Conservation (phyloP, 1,139 yeast genomes). For the Blastobotrys petasosporus region DNA sequence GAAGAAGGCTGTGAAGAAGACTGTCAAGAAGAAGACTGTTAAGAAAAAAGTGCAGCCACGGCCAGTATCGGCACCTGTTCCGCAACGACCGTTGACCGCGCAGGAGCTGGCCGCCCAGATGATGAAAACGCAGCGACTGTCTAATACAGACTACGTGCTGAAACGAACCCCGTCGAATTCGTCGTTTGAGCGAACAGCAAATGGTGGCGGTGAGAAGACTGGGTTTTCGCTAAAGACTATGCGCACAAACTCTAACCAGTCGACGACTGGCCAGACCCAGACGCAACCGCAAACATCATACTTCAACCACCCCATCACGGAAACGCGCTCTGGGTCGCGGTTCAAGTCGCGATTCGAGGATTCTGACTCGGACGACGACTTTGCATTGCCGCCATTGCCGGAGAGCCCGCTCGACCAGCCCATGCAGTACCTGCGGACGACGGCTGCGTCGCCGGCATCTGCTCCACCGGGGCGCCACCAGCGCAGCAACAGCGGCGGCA, state of each 20-base stretch:
- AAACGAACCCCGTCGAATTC: slow-evolving; percentile 18
- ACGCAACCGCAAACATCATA: not conserved
- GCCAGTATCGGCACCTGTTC: not conserved
- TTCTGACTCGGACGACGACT: slow-evolving; percentile 27
- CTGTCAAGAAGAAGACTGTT: not conserved
- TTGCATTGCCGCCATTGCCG: slow-evolving; percentile 11
- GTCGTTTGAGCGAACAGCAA: slow-evolving; percentile 14
- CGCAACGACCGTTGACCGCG: not conserved
- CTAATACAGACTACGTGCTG: not conserved
- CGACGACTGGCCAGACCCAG: not conserved
- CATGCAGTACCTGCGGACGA: slow-evolving; percentile 2
- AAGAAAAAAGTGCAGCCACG: not conserved
- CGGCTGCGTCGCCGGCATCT: slow-evolving; percentile 1
- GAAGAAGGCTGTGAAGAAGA: not conserved
- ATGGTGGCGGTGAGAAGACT: slow-evolving; percentile 1
- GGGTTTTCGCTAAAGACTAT: slow-evolving; percentile 22
- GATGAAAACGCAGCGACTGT: slow-evolving; percentile 6
- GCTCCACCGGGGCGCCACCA: not conserved
- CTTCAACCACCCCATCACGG: slow-evolving; percentile 1
- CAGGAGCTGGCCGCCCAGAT: slow-evolving; percentile 5
- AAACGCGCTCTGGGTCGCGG: not conserved
- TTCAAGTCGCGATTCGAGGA: slow-evolving; percentile 35
- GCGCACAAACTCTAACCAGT: slow-evolving; percentile 9
- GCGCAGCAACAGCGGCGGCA: slow-evolving; percentile 4
- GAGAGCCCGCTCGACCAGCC: slow-evolving; percentile 9